A percentile compares a stretch with the other conserved stretches of the same genome.
Evolutionary conservation across 441 rosid genomes (phyloP).

Genomic region (Macaranga tanarius): DNA sequence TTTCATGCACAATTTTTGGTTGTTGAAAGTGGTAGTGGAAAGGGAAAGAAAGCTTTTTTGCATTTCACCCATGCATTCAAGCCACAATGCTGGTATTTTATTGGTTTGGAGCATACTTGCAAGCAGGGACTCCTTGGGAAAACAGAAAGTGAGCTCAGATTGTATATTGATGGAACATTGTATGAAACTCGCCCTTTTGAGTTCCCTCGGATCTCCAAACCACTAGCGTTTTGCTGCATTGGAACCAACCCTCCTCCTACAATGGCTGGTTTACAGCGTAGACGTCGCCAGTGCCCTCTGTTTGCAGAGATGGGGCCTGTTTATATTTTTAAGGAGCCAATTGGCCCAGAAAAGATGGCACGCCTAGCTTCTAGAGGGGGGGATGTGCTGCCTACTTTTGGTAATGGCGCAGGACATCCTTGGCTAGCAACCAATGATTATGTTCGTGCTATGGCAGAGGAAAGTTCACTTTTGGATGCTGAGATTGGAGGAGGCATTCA

Average conservation of each 20-base stretch:
- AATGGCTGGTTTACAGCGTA: constrained; percentile 97
- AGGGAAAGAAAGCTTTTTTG: constrained; percentile 91
- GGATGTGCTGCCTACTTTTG: constrained; percentile 88
- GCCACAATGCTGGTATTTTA: constrained; percentile 99
- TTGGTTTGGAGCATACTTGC: constrained; percentile 88
- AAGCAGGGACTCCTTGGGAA: constrained; percentile 91
- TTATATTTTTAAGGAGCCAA: constrained; percentile 94
- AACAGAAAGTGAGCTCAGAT: constrained; percentile 87
- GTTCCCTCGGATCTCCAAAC: constrained; percentile 92
- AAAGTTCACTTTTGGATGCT: constrained; percentile 82
- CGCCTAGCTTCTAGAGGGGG: constrained; percentile 96
- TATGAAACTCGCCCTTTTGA: constrained; percentile 96
- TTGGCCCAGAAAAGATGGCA: constrained; percentile 91
- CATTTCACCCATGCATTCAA: constrained; percentile 99
- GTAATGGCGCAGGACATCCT: constrained; percentile 95
- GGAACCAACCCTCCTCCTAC: constrained; percentile 99
- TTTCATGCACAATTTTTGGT: constrained; percentile 99
- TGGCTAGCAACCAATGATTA: constrained; percentile 87
- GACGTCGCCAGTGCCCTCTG: constrained; percentile 96
- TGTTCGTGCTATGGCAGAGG: constrained; percentile 63
- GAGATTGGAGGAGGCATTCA: constrained; percentile 88
- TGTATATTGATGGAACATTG: constrained; percentile 92
- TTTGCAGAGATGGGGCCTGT: constrained; percentile 99
- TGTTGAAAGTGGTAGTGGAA: constrained; percentile 94
- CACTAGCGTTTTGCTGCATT: constrained; percentile 96